Evolutionary conservation across 2,329 filamentous ascomycete genomes (phyloP), one percentile per base, ranked within the genome.

Genomic region (Plenodomus tracheiphilus): DNA sequence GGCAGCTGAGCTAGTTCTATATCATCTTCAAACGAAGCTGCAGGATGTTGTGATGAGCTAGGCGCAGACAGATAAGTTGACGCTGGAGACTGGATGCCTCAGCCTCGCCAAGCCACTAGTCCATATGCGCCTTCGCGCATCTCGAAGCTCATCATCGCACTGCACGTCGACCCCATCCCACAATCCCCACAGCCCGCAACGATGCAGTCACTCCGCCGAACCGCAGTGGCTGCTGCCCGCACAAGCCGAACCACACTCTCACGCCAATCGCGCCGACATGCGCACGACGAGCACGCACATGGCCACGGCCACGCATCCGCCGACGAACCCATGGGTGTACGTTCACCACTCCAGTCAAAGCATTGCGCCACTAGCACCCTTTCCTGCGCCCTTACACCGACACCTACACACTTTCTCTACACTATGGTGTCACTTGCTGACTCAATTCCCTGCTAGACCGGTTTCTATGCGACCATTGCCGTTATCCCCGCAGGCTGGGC

Each of bases 241-340:
- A 61, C 70, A 25, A 65, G 71, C 49, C 68, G 67, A 48, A 61
- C 57, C 28, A 56, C 63, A 5, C 55, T 72, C 35, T 57, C 67
- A 39, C 72, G 71, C 49, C 73, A 75, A 57, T 57, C 68, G 49
- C 75, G 75, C 55, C 74, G 76, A 49, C 72, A 65, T 48, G 74
- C 70, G 40, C 69, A 74, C 58, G 65, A 70, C 43, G 59, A 66
- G 53, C 65, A 69, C 56, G 62, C 54, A 42, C 65, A 69, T 55
- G 64, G 64, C 57, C 71, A 74, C 53, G 54, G 53, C 45, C 59
- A 61, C 55, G 63, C 57, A 53, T 73, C 77, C 43, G 72, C 66
- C 46, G 73, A 74, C 50, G 80, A 82, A 66, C 72, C 74, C 51
- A 72, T 81, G 51, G 79, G 80, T 45, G 80, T 82, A 74, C 65